A percentile compares a stretch with the other conserved stretches of the same genome.
These are phyloP conservation scores for Rhodotorula sp. DNA, from an alignment of 1,284 basidiomycete genomes.

Conservation along the genomic window DNA sequence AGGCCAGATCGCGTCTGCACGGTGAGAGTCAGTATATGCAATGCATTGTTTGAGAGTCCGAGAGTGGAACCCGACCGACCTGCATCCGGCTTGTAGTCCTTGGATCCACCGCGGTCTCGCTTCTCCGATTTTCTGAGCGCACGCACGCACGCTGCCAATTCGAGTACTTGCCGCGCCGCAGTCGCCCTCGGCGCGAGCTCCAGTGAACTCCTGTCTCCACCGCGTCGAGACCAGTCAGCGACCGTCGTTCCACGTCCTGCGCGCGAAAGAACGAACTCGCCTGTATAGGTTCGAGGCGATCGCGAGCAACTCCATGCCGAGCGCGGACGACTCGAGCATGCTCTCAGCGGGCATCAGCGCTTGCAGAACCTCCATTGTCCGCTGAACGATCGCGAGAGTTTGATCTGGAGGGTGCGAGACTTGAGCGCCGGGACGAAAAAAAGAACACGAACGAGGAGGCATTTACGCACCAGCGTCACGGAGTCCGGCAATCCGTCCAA, in stretches of 20 bases:
- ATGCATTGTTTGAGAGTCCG: not conserved
- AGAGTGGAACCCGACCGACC: not conserved
- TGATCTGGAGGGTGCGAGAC: not conserved
- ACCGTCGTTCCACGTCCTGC: not conserved
- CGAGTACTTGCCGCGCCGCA: not conserved
- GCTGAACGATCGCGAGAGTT: not conserved
- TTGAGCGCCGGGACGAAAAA: not conserved
- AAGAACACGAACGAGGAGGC: too few relatives aligned
- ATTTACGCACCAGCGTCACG: not conserved
- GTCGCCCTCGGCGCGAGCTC: not conserved
- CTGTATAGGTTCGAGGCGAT: slow-evolving; percentile 1
- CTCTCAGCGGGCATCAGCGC: slow-evolving; percentile 7
- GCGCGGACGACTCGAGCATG: slow-evolving; percentile 10
- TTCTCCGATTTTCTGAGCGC: slow-evolving; percentile 7
- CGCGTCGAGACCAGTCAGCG: not conserved
- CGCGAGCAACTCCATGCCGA: slow-evolving; percentile 26
- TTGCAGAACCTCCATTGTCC: slow-evolving; percentile 3
- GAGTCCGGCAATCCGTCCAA: slow-evolving; percentile 9
- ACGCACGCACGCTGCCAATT: slow-evolving; percentile 7
- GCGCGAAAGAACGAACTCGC: not conserved
- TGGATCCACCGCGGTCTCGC: not conserved
- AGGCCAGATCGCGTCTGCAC: slow-evolving; percentile 21
- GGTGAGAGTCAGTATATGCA: too few relatives aligned
- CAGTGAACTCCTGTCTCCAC: not conserved
- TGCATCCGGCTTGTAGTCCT: not conserved